Evolutionary conservation across 2,329 filamentous ascomycete species (phyloP).

Genomic region (Microcyclosporella mali): DNA sequence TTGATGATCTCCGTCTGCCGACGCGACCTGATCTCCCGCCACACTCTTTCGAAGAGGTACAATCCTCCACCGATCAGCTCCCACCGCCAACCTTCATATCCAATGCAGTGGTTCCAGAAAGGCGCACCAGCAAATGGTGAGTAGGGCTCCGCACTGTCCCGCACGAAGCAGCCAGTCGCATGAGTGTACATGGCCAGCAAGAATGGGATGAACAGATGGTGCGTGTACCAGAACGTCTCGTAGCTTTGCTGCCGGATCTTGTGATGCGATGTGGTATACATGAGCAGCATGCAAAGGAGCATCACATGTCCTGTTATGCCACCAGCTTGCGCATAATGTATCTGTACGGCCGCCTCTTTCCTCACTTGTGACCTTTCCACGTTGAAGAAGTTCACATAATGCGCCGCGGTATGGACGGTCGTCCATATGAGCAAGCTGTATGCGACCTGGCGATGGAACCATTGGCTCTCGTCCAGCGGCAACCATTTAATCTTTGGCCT

Average conservation of each 20-base stretch:
- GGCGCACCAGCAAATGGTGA: conserved; percentile 76
- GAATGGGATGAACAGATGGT: conserved; percentile 97
- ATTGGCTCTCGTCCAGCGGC: conserved; percentile 92
- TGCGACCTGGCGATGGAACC: conserved; percentile 93
- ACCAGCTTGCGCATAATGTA: conserved; percentile 83
- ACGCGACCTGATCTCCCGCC: conserved; percentile 79
- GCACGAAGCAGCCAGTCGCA: conserved; percentile 91
- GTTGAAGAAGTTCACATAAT: conserved; percentile 99
- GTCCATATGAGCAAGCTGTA: conserved; percentile 83
- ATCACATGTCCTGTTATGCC: conserved; percentile 96
- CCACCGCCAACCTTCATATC: conserved; percentile 96
- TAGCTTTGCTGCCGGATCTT: conserved; percentile 95
- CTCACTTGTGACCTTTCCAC: conserved; percentile 81
- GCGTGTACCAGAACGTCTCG: conserved; percentile 98
- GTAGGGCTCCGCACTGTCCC: conserved; percentile 63
- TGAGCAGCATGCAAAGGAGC: conserved; percentile 97
- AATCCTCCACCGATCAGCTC: conserved; percentile 79
- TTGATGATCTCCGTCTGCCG: conserved; percentile 84
- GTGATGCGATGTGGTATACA: conserved; percentile 92
- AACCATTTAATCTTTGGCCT: conserved; percentile 82
- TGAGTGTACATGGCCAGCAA: conserved; percentile 91
- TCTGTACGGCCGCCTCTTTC: conserved; percentile 72
- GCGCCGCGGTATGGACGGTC: conserved; percentile 65
- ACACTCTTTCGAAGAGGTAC: conserved; percentile 82
- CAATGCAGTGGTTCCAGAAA: conserved; percentile 91